Percentiles rank a stretch among this genome's conserved stretches.
Evolutionary conservation across 306 rosid species (phyloP).

Genomic region (Argentina anserina): DNA sequence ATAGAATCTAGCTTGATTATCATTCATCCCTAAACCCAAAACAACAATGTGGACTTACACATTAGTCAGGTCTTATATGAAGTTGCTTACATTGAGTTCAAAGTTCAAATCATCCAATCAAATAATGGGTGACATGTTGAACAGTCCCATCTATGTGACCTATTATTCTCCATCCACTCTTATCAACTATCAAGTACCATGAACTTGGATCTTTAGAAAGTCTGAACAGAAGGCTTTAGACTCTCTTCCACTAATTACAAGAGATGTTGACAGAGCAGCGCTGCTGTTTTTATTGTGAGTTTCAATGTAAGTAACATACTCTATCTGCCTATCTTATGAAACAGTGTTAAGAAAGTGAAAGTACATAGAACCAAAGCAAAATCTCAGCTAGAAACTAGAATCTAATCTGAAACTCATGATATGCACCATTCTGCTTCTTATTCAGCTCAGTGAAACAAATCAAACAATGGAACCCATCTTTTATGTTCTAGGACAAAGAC

Average conservation of each 20-base stretch:
- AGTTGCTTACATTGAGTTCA: not conserved
- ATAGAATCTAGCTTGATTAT: not conserved
- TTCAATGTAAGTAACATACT: constrained; percentile 42
- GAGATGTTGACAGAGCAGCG: constrained; percentile 52
- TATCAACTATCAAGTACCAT: constrained; percentile 19
- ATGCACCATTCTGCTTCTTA: not conserved
- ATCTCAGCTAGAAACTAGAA: constrained; percentile 29
- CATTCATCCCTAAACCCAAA: not conserved
- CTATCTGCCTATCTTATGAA: constrained; percentile 18
- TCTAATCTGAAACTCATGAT: constrained; percentile 7
- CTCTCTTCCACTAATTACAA: constrained; percentile 17
- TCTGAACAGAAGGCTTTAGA: constrained; percentile 18
- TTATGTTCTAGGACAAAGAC: not conserved
- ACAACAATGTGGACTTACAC: not conserved
- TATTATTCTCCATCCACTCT: constrained; percentile 33
- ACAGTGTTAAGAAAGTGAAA: constrained; percentile 34
- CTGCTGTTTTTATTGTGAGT: constrained; percentile 49
- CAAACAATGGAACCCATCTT: not conserved
- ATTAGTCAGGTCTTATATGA: not conserved
- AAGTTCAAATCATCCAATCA: not conserved
- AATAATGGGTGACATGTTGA: constrained; percentile 31
- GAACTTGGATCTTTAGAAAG: constrained; percentile 33
- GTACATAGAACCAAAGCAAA: constrained; percentile 14
- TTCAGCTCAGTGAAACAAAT: not conserved
- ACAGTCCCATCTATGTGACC: constrained; percentile 31